phyloP scores from a whole-genome alignment of 2,329 filamentous ascomycete genomes.

The Ascochyta koolunga region DNA sequence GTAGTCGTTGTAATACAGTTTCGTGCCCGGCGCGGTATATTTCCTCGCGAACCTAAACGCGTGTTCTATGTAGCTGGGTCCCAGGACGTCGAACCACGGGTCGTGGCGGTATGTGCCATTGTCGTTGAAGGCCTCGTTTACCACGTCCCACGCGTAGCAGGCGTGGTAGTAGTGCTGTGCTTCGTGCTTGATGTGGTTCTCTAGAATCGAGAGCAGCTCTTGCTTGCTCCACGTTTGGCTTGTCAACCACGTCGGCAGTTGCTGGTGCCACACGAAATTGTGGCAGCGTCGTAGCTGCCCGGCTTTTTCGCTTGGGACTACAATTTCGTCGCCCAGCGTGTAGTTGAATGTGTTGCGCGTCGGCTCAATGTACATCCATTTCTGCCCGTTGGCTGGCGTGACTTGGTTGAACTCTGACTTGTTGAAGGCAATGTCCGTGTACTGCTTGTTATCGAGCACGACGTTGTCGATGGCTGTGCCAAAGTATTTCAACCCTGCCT shows the following conservation, averaged over 20 bases:
- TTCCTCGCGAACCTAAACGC: constrained; percentile 62
- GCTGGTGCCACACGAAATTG: constrained; percentile 61
- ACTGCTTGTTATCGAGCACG: constrained; percentile 56
- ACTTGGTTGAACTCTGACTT: constrained; percentile 67
- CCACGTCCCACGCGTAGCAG: constrained; percentile 69
- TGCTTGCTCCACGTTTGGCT: constrained; percentile 62
- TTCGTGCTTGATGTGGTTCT: constrained; percentile 66
- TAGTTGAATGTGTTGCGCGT: constrained; percentile 63
- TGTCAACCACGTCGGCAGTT: constrained; percentile 61
- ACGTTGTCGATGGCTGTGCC: constrained; percentile 65
- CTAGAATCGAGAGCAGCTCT: constrained; percentile 62
- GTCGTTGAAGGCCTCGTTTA: constrained; percentile 68
- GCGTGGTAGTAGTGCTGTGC: constrained; percentile 64
- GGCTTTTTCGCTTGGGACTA: constrained; percentile 48
- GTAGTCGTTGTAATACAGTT: constrained; percentile 70
- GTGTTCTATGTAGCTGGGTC: constrained; percentile 62
- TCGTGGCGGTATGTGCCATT: constrained; percentile 60
- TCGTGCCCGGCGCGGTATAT: constrained; percentile 61
- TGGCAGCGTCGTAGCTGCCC: constrained; percentile 66
- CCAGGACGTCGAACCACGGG: constrained; percentile 63
- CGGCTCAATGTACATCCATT: constrained; percentile 69
- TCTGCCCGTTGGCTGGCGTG: constrained; percentile 68
- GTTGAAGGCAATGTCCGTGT: constrained; percentile 62
- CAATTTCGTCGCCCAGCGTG: constrained; percentile 59
- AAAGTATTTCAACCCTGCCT: constrained; percentile 62